Base-by-base conservation (phyloP, 164 flowering plant genomes). In the Berberis thunbergii region DNA sequence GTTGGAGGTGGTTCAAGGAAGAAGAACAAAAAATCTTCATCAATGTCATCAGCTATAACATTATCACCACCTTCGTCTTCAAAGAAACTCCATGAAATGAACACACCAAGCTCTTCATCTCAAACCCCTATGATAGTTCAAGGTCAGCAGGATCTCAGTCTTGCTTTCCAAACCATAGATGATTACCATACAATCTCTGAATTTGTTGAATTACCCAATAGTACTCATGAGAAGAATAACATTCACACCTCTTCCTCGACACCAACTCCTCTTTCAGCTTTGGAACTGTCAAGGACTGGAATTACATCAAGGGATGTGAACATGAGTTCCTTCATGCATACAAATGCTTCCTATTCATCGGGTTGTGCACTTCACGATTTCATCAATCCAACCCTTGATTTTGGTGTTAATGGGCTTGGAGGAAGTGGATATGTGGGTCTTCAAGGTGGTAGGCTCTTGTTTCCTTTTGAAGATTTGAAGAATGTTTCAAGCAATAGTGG, bases 1-100 rank as follows among this genome's bases (percentile, higher is more conserved):
- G 96, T 92, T 11, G 98, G 98, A 8, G 98, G 98, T 7, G 96
- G 96, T 12, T 86, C 96, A 54, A 84, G 96, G 70, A 93, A 89
- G 84, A 86, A 86, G 84, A 87, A 85, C 26, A 70, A 26, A 26
- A 26, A 83, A 7, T 61, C 86, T 10, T 65, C 76, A 7, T 62
- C 81, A 10, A 26, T 26, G 26, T 26, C 26, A 26, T 26, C 26
- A 26, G 26, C 26, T 26, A 26, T 26, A 26, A 26, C 26, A 26
- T 58, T 75, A 13, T 55, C 65, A 2, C 13, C 73, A 49, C 60
- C 75, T 45, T 9, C 74, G 13, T 54, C 76, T 42, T 56, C 81
- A 60, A 79, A 74, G 71, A 77, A 74, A 56, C 61, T 75, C 8
- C 68, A 81, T 66, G 86, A 84, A 75, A 80, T 66, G 42, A 60